These are phyloP conservation scores for Cicer cuneatum DNA, from an alignment of 306 rosid species.

Conservation along the genomic window DNA sequence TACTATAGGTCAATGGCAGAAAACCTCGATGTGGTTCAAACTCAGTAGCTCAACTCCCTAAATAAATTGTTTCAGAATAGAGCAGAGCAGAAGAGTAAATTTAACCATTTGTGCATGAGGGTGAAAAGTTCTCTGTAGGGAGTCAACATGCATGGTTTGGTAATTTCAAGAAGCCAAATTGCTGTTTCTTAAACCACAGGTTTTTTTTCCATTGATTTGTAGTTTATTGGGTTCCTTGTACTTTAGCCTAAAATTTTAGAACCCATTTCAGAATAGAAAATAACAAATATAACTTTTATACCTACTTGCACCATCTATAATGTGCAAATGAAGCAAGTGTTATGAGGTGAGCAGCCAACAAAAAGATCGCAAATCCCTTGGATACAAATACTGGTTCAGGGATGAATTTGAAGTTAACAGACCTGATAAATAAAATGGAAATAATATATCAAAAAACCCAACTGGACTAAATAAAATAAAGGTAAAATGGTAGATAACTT, in stretches of 20 bases:
- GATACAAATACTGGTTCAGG: constrained; percentile 86
- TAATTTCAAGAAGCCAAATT: constrained; percentile 30
- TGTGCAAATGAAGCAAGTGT: constrained; percentile 70
- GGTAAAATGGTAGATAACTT: background rate
- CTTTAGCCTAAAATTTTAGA: constrained; percentile 9
- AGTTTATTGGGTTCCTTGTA: constrained; percentile 28
- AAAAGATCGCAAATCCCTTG: constrained; percentile 72
- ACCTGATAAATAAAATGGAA: constrained; percentile 64
- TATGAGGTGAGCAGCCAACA: constrained; percentile 77
- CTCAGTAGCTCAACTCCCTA: background rate
- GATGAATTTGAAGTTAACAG: constrained; percentile 91
- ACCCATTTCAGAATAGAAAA: constrained; percentile 21
- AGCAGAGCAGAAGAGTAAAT: background rate
- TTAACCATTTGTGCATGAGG: constrained; percentile 17
- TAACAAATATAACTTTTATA: constrained; percentile 34
- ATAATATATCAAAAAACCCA: constrained; percentile 44
- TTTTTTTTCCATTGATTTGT: background rate
- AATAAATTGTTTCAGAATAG: background rate
- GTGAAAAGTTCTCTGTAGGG: background rate
- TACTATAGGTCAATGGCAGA: constrained; percentile 23
- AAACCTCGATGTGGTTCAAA: constrained; percentile 6
- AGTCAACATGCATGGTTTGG: background rate
- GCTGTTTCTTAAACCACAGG: background rate
- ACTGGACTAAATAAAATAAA: background rate
- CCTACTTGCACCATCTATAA: constrained; percentile 98